phyloP scores from a whole-genome alignment of 768 basidiomycete species.

The Macrolepiota fuliginosa region DNA sequence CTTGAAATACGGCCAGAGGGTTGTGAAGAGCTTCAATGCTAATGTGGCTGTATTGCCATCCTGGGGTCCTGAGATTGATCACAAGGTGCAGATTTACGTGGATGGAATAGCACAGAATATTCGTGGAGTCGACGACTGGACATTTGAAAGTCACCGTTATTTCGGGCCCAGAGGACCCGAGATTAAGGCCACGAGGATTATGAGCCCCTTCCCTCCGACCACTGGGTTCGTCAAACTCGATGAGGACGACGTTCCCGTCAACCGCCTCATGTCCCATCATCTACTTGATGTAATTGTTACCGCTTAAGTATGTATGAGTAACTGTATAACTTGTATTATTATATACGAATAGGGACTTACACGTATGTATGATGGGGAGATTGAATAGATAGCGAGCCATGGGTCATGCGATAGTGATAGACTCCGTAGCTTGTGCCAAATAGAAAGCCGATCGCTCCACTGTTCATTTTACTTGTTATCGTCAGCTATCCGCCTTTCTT shows the following conservation, averaged over 20 bases:
- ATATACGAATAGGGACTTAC: not conserved
- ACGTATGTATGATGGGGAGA: not conserved
- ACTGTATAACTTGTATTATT: not conserved
- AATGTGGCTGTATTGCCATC: constrained; percentile 35
- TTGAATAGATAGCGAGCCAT: too few relatives aligned
- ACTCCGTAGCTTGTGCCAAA: too few relatives aligned
- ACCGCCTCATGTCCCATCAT: not conserved
- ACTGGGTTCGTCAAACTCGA: constrained; percentile 1
- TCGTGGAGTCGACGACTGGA: constrained; percentile 42
- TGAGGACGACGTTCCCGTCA: not conserved
- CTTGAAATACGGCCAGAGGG: constrained; percentile 18
- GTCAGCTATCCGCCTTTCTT: not conserved
- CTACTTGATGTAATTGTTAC: not conserved
- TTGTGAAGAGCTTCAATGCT: constrained; percentile 21
- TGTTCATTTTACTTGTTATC: too few relatives aligned
- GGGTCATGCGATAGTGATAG: too few relatives aligned
- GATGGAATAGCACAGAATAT: constrained; percentile 46
- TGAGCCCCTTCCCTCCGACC: constrained; percentile 17
- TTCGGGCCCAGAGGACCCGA: constrained; percentile 26
- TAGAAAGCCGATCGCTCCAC: too few relatives aligned
- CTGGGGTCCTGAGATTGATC: constrained; percentile 40
- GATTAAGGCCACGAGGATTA: constrained; percentile 18
- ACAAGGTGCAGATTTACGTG: constrained; percentile 34
- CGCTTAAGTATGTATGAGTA: not conserved
- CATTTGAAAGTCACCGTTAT: constrained; percentile 45